A percentile compares a stretch with the other conserved stretches of the same genome.
phyloP scores from a whole-genome alignment of 2,329 filamentous ascomycete genomes.

The Colletotrichum salicis region DNA sequence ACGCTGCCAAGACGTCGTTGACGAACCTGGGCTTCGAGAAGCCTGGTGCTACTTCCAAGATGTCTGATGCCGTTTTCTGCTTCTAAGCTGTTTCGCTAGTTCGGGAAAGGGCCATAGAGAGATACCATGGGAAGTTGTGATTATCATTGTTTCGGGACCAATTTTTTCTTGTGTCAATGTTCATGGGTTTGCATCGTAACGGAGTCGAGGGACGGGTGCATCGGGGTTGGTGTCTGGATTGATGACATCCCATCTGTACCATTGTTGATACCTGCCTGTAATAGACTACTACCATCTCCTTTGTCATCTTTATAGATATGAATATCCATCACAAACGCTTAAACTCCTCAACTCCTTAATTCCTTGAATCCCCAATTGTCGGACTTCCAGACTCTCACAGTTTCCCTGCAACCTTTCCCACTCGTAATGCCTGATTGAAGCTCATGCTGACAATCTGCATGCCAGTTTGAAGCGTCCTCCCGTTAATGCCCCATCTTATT shows the following conservation, averaged over 20 bases:
- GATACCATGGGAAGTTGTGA: background rate
- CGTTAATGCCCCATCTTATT: no score
- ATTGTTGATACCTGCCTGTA: constrained; percentile 34
- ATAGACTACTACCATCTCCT: constrained; percentile 15
- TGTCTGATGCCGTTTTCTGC: constrained; percentile 65
- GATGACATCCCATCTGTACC: constrained; percentile 19
- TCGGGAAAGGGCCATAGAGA: background rate
- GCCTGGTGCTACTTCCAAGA: constrained; percentile 61
- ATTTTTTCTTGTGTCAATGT: background rate
- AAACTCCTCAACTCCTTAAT: background rate
- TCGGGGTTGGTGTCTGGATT: constrained; percentile 26
- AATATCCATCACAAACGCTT: background rate
- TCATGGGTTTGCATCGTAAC: constrained; percentile 27
- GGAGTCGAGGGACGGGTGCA: constrained; percentile 13
- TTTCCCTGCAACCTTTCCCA: no score
- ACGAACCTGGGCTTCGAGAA: constrained; percentile 60
- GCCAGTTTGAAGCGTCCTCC: no score
- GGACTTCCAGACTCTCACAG: no score
- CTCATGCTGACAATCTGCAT: no score
- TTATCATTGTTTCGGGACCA: background rate
- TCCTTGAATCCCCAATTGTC: no score
- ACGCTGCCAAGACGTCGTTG: constrained; percentile 63
- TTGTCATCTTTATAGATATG: constrained; percentile 1
- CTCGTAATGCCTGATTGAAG: no score
- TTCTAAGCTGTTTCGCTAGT: constrained; percentile 50